phyloP scores from a whole-genome alignment of 768 basidiomycete species.

The Holtermanniella nyarrowii region DNA sequence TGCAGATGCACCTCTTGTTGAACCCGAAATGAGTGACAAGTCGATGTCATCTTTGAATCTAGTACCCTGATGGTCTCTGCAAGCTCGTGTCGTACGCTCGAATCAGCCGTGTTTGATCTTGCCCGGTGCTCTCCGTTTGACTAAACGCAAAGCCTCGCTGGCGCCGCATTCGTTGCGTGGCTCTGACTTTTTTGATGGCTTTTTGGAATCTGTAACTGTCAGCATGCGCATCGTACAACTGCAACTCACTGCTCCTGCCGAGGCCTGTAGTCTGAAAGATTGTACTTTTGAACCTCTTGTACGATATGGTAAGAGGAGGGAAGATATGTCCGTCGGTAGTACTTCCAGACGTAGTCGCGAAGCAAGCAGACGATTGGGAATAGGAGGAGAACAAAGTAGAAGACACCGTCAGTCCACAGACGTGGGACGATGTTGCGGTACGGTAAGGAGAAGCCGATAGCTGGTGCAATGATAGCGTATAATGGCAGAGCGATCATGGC shows the following conservation, averaged over 20 bases:
- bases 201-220: slow-evolving; percentile 68
- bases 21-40: no score
- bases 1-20: neutral
- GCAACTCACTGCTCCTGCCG: slow-evolving; percentile 77
- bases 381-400: slow-evolving; percentile 79
- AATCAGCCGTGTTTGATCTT: slow-evolving; percentile 61
- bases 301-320: slow-evolving; percentile 96
- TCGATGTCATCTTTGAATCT: no score
- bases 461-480: slow-evolving; percentile 77
- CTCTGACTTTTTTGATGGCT: slow-evolving; percentile 99
- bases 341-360: slow-evolving; percentile 94
- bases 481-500: slow-evolving; percentile 92
- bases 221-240: neutral
- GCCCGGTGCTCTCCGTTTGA: slow-evolving; percentile 78
- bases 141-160: slow-evolving; percentile 97
- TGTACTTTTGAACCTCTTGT: slow-evolving; percentile 98
- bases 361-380: slow-evolving; percentile 74
- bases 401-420: slow-evolving; percentile 75
- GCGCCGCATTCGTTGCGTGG: slow-evolving; percentile 89
- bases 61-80: slow-evolving; percentile 38
- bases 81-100: slow-evolving; percentile 44
- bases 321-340: slow-evolving; percentile 81
- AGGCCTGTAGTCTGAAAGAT: slow-evolving; percentile 90
- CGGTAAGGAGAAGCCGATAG: slow-evolving; percentile 74
- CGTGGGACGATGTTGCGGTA: slow-evolving; percentile 82